A percentile compares a stretch with the other conserved stretches of the same genome.
These are phyloP conservation scores for Medakamo hakoo DNA, from an alignment of 139 green algal species.

Conservation along the genomic window DNA sequence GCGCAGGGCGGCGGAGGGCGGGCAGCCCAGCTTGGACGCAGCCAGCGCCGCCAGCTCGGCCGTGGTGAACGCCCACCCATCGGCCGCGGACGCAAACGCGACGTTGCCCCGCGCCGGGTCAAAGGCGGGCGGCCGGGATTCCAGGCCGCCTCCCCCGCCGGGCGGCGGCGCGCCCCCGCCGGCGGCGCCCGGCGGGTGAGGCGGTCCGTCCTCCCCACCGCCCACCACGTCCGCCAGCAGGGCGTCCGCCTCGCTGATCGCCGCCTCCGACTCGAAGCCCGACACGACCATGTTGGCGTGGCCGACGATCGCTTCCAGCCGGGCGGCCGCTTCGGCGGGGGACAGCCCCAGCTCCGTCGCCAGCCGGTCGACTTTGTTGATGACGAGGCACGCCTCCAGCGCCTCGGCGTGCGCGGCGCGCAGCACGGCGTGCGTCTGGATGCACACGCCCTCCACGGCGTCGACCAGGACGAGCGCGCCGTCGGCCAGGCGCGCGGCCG, in stretches of 20 bases:
- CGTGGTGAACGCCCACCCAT: constrained; percentile 86
- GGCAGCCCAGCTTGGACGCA: constrained; percentile 53
- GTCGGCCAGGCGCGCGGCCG: constrained; percentile 82
- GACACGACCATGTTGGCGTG: constrained; percentile 92
- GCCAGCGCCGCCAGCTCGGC: constrained; percentile 72
- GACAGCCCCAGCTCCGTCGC: constrained; percentile 70
- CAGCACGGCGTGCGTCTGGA: constrained; percentile 96
- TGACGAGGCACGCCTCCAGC: constrained; percentile 68
- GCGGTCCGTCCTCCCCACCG: neutral
- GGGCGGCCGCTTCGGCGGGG: constrained; percentile 58
- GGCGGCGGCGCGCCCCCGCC: neutral
- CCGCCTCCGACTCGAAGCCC: constrained; percentile 68
- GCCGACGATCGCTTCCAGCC: constrained; percentile 59
- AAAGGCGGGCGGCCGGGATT: constrained; percentile 14
- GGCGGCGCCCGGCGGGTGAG: neutral
- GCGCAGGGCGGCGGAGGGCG: constrained; percentile 21
- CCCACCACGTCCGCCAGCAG: neutral
- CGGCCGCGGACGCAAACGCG: constrained; percentile 74
- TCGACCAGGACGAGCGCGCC: constrained; percentile 93
- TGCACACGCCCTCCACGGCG: constrained; percentile 92
- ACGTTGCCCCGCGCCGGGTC: constrained; percentile 76
- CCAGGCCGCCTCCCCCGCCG: too few species aligned
- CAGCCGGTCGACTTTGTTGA: constrained; percentile 98
- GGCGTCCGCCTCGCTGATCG: constrained; percentile 29
- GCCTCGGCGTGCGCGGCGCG: constrained; percentile 10